Evolutionary conservation across 2,329 filamentous ascomycete genomes (phyloP).

Genomic region (Pestalotiopsis fici): DNA sequence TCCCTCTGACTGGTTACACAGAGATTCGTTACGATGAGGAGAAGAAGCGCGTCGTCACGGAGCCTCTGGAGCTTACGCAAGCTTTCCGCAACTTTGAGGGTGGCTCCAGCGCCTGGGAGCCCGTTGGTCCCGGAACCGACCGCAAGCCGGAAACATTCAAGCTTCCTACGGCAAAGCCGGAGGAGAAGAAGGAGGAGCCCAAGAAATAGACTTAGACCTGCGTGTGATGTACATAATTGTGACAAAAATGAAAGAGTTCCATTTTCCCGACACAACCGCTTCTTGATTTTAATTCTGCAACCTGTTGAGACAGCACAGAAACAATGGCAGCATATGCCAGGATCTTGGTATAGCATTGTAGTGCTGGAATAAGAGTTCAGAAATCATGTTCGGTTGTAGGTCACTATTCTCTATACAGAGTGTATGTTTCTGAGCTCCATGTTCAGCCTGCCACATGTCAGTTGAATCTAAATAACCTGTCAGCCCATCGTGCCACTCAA

Average conservation of each 20-base stretch:
- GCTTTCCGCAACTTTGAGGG: constrained; percentile 99
- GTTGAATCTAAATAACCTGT: too few relatives aligned
- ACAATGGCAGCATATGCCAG: too few relatives aligned
- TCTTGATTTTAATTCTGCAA: background rate
- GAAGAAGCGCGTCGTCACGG: constrained; percentile 99
- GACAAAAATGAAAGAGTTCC: constrained; percentile 19
- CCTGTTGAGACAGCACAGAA: too few relatives aligned
- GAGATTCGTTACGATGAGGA: constrained; percentile 98
- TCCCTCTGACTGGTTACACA: constrained; percentile 96
- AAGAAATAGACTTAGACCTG: constrained; percentile 71
- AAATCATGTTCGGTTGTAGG: too few relatives aligned
- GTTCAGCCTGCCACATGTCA: too few relatives aligned
- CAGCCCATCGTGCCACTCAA: too few relatives aligned
- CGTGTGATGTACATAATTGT: constrained; percentile 32
- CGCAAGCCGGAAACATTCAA: constrained; percentile 87
- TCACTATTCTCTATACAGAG: too few relatives aligned
- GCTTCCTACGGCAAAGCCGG: constrained; percentile 91
- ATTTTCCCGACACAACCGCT: background rate
- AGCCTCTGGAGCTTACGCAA: constrained; percentile 96
- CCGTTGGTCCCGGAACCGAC: constrained; percentile 68
- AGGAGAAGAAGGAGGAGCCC: constrained; percentile 85
- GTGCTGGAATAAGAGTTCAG: background rate
- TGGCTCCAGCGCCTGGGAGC: constrained; percentile 72
- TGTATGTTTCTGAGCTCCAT: too few relatives aligned
- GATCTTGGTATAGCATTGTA: background rate